Evolutionary conservation across 2,329 filamentous ascomycete species (phyloP), one percentile per base, ranked within the genome.

Genomic region (Penicillium freii): DNA sequence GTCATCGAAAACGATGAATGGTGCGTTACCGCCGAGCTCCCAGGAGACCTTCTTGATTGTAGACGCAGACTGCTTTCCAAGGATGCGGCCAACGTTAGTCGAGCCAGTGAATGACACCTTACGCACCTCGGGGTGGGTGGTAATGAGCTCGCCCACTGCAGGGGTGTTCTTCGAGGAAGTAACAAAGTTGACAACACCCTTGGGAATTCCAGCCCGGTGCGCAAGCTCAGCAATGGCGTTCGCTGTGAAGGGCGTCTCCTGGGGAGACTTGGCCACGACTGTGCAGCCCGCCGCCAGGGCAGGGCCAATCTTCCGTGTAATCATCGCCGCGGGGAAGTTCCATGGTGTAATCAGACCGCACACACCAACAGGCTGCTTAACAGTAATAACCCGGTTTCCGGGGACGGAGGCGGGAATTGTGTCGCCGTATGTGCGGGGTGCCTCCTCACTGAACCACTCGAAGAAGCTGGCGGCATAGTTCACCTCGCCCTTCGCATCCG

Each of bases 1-100:
- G 69, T 97, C 93, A 69, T 97, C 92, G 70, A 97, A 97, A 34
- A 97, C 91, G 64, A 97, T 97, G 73, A 97, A 96, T 1, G 93
- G 93, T 0, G 93, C 90, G 73, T 97, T 97, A 47, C 93, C 94
- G 54, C 93, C 93, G 1, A 97, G 87, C 73, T 97, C 93, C 73
- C 96, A 89, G 0, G 90, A 94, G 1, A 90, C 80, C 71, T 90
- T 90, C 83, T 97, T 97, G 29, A 91, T 78, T 0, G 92, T 96
- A 40, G 84, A 83, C 0, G 92, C 85, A 11, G 89, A 88, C 76
- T 97, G 92, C 79, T 90, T 89, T 92, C 97, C 96, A 54, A 99
- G 84, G 77, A 97, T 77, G 64, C 82, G 86, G 25, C 85, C 85
- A 4, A 87, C 85, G 44, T 80, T 80, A 0, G 85, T 87, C 34